Conservation (phyloP, 108 stramenopile genomes). For the Aurantiochytrium sp. region DNA sequence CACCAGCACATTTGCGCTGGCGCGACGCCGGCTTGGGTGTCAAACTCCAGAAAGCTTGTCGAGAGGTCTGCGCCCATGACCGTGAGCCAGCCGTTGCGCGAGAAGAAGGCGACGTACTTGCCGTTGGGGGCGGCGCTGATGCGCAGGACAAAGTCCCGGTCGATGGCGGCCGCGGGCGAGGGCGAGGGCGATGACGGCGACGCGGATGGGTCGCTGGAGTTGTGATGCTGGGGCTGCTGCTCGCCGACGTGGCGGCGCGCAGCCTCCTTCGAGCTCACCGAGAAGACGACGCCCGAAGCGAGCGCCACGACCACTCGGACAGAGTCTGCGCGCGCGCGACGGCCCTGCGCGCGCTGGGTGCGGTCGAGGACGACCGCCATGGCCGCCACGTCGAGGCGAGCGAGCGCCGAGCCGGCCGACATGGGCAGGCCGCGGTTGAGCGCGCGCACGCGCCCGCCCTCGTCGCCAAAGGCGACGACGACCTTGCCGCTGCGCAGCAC, state of each 20-base stretch:
- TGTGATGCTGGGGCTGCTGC: not conserved
- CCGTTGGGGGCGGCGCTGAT: constrained; percentile 90
- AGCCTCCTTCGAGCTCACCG: not conserved
- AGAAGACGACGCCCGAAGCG: not conserved
- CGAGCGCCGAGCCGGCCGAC: not conserved
- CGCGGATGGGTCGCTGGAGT: not conserved
- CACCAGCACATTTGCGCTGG: constrained; percentile 83
- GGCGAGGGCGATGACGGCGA: not conserved
- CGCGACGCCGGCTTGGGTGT: constrained; percentile 69
- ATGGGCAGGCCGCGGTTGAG: not conserved
- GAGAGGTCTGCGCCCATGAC: constrained; percentile 83
- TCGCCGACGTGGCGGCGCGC: not conserved
- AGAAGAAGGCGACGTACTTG: constrained; percentile 85
- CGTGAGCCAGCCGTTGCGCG: constrained; percentile 73
- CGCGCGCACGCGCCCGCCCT: not conserved
- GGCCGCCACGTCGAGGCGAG: not conserved
- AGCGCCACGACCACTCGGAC: not conserved
- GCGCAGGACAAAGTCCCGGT: constrained; percentile 47
- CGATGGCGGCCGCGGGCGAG: not conserved
- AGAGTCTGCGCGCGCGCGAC: not conserved
- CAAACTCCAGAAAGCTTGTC: constrained; percentile 78
- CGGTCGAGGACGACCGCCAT: not conserved
- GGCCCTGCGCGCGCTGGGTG: not conserved
- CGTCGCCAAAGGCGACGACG: not conserved
- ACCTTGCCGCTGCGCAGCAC: not conserved